These are phyloP conservation scores for Bacterosira constricta DNA, from an alignment of 108 stramenopile species.

Conservation along the genomic window DNA sequence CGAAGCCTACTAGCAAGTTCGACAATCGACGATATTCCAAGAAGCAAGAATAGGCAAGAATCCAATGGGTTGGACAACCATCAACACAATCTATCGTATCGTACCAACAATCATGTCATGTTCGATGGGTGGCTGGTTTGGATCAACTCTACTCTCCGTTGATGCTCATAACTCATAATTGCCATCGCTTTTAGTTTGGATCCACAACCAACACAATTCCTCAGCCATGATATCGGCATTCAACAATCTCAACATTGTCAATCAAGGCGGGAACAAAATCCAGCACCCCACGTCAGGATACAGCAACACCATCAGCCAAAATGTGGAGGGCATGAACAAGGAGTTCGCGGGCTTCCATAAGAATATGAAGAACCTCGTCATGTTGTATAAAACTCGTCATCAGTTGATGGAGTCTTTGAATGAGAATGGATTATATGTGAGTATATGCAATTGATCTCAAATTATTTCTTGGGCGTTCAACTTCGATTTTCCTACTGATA, in stretches of 20 bases:
- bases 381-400: slow-evolving; percentile 30
- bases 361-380: slow-evolving; percentile 39
- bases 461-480: neutral
- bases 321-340: slow-evolving; percentile 34
- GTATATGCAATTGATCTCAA: neutral
- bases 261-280: slow-evolving; percentile 6
- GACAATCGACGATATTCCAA: too few relatives aligned
- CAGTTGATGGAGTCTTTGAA: slow-evolving; percentile 31
- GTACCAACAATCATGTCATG: too few relatives aligned
- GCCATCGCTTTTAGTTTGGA: too few relatives aligned
- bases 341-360: slow-evolving; percentile 22
- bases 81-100: too few relatives aligned
- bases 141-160: too few relatives aligned
- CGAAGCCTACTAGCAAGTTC: too few relatives aligned
- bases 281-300: neutral
- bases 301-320: slow-evolving; percentile 25
- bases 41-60: too few relatives aligned
- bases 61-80: too few relatives aligned
- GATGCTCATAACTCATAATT: too few relatives aligned
- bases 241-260: neutral
- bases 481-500: neutral
- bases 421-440: slow-evolving; percentile 38
- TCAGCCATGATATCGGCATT: neutral
- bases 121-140: too few relatives aligned
- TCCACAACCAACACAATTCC: neutral